These are phyloP conservation scores for Hortiboletus flavorubellus DNA, from an alignment of 768 basidiomycete genomes.

Conservation along the genomic window DNA sequence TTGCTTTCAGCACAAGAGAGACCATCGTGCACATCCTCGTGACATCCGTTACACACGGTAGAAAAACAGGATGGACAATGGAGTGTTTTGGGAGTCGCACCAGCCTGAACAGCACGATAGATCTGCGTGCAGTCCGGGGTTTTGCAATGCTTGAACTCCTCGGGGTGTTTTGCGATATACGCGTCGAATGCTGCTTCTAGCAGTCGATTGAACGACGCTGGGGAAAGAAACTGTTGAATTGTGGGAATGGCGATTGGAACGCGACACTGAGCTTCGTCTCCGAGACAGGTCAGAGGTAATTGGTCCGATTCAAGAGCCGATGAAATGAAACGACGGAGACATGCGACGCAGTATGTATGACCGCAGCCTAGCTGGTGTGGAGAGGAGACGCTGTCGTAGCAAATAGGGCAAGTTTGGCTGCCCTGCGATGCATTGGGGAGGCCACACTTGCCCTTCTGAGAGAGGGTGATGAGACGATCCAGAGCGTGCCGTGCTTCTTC, in stretches of 20 bases:
- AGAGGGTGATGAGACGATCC: conserved; percentile 42
- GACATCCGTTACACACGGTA: conserved; percentile 62
- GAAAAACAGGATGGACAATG: conserved; percentile 69
- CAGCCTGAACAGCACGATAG: conserved; percentile 51
- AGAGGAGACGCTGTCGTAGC: conserved; percentile 41
- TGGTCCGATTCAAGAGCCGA: conserved; percentile 52
- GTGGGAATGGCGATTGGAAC: conserved; percentile 49
- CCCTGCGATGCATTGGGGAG: conserved; percentile 1
- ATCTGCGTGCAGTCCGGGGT: conserved; percentile 75
- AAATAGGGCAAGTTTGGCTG: conserved; percentile 47
- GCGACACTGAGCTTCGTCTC: conserved; percentile 56
- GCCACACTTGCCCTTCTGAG: conserved; percentile 24
- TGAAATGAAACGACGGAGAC: conserved; percentile 54
- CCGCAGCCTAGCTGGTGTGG: conserved; percentile 56
- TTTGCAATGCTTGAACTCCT: conserved; percentile 70
- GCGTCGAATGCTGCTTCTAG: conserved; percentile 53
- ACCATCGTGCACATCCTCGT: conserved; percentile 59
- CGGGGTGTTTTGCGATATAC: conserved; percentile 53
- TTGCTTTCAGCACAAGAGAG: conserved; percentile 50
- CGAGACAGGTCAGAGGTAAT: conserved; percentile 70
- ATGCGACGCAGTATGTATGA: conserved; percentile 63
- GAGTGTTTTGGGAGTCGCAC: conserved; percentile 35
- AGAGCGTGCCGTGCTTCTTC: conserved; percentile 52
- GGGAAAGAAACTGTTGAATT: conserved; percentile 49
- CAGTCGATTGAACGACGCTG: conserved; percentile 52